phyloP scores from a whole-genome alignment of 306 rosid genomes.

The Acacia melanoxylon region DNA sequence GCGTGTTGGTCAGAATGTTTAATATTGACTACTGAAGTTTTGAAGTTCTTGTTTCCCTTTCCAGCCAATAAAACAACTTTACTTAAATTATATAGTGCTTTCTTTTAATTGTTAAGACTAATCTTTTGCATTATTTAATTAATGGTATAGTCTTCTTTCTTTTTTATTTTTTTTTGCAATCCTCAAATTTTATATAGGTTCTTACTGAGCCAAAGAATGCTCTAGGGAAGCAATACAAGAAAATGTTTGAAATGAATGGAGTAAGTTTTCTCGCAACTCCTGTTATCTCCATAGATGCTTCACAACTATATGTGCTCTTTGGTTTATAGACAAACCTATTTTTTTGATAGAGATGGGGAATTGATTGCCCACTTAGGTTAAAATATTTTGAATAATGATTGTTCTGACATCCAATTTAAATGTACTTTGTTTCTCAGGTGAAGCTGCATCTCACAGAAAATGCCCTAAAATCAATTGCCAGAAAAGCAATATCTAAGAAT shows the following conservation, averaged over 20 bases:
- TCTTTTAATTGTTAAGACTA: background rate
- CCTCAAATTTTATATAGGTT: conserved; percentile 51
- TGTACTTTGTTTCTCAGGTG: conserved; percentile 58
- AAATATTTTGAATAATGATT: conserved; percentile 4
- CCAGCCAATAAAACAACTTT: conserved; percentile 10
- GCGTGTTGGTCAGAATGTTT: background rate
- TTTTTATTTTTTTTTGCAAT: conserved; percentile 20
- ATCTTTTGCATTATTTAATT: conserved; percentile 18
- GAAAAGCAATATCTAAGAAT: conserved; percentile 81
- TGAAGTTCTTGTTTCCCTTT: background rate
- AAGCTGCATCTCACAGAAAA: conserved; percentile 71
- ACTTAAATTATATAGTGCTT: background rate
- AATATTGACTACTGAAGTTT: background rate
- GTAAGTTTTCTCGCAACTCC: conserved; percentile 48
- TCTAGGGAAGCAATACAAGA: conserved; percentile 94
- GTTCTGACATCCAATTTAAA: conserved; percentile 20
- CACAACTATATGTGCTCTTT: background rate
- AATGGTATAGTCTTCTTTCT: background rate
- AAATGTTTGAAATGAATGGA: conserved; percentile 90
- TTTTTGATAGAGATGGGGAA: conserved; percentile 12
- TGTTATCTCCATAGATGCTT: background rate
- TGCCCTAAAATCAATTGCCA: conserved; percentile 74
- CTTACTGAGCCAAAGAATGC: conserved; percentile 95
- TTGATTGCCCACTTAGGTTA: conserved; percentile 19
- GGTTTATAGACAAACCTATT: background rate